phyloP scores from a whole-genome alignment of 176 grass and related monocot genomes.

The Carex littledalei region DNA sequence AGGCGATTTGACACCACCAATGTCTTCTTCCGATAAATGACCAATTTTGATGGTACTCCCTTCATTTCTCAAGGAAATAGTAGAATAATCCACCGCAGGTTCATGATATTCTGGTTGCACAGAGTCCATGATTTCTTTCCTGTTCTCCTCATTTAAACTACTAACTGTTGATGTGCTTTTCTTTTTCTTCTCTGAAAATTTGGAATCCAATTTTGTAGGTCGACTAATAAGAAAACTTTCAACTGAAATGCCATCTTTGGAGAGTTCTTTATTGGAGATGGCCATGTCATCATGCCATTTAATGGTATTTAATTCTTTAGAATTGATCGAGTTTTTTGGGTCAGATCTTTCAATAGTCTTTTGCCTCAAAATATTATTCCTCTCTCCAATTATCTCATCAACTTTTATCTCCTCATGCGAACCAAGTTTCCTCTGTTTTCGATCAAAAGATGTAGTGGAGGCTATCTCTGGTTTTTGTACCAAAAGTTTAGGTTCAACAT shows the following conservation, averaged over 20 bases:
- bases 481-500: conserved; percentile 18
- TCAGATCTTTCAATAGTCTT: conserved; percentile 32
- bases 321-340: conserved; percentile 10
- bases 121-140: conserved; percentile 24
- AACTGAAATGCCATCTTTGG: conserved; percentile 8
- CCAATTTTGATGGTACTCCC: conserved; percentile 21
- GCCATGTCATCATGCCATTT: conserved; percentile 25
- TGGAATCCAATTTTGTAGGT: not conserved
- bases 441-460: not conserved
- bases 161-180: not conserved
- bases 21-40: conserved; percentile 27
- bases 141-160: conserved; percentile 32
- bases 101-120: conserved; percentile 26
- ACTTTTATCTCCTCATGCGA: not conserved
- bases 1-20: conserved; percentile 14
- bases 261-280: conserved; percentile 6
- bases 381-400: conserved; percentile 20
- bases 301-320: not conserved
- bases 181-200: conserved; percentile 12
- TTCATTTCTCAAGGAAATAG: conserved; percentile 32
- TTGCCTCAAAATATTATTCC: conserved; percentile 1
- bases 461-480: not conserved
- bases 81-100: conserved; percentile 17
- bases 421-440: conserved; percentile 9
- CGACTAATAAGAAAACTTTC: not conserved